A percentile compares a stretch with the other conserved stretches of the same genome.
These are phyloP conservation scores for Naganishia cerealis DNA, from an alignment of 1,284 basidiomycete species.

Conservation along the genomic window DNA sequence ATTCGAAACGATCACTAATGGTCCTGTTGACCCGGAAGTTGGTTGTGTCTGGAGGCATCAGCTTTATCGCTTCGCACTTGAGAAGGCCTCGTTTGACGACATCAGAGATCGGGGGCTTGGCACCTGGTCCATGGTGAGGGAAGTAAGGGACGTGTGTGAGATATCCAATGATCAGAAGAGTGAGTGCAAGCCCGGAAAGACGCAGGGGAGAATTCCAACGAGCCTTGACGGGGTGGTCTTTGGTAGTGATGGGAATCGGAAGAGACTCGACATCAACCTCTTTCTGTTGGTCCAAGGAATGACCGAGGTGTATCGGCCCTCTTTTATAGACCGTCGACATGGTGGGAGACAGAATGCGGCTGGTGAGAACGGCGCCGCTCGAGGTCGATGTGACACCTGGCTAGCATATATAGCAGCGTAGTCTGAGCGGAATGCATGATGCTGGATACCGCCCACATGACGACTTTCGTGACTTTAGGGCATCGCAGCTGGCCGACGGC, in stretches of 20 bases:
- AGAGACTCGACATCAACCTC: slow-evolving; percentile 3
- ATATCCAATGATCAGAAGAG: background rate
- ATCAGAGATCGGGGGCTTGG: slow-evolving; percentile 5
- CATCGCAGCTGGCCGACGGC: background rate
- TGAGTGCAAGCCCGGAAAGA: background rate
- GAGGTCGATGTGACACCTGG: background rate
- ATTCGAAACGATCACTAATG: slow-evolving; percentile 69
- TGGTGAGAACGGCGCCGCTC: background rate
- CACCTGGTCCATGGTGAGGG: slow-evolving; percentile 7
- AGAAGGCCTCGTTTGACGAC: slow-evolving; percentile 23
- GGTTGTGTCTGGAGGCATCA: slow-evolving; percentile 31
- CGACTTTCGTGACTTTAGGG: background rate
- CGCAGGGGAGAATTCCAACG: slow-evolving; percentile 4
- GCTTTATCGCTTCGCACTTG: slow-evolving; percentile 26
- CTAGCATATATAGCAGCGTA: background rate
- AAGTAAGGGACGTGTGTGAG: slow-evolving; percentile 18
- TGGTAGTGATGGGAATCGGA: slow-evolving; percentile 21
- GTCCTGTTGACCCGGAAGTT: slow-evolving; percentile 60
- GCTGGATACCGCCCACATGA: background rate
- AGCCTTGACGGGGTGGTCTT: slow-evolving; percentile 13
- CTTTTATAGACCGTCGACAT: slow-evolving; percentile 11
- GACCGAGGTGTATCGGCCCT: slow-evolving; percentile 14
- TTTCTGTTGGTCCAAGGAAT: background rate
- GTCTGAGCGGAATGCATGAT: background rate
- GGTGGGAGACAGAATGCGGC: background rate